Percentiles rank a stretch among this genome's conserved stretches.
Conservation (phyloP, 2,329 filamentous ascomycete genomes). For the Karstenula rhodostoma region DNA sequence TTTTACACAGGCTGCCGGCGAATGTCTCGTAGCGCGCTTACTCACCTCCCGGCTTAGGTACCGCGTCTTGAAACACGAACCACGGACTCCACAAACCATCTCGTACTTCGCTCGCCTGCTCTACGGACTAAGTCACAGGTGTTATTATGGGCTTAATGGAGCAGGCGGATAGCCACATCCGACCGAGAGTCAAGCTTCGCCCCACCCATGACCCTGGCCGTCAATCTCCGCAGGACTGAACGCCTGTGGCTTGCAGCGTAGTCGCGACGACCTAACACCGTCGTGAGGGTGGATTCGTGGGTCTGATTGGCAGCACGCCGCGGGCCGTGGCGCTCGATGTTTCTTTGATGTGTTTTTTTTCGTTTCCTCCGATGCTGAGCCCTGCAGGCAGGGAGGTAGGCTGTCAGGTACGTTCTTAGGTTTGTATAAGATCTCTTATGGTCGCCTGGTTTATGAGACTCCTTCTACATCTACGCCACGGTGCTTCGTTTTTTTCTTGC, state of each 20-base stretch:
- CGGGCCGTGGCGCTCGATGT: background rate
- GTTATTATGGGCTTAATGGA: conserved; percentile 18
- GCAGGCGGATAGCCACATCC: conserved; percentile 5
- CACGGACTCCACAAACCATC: conserved; percentile 2
- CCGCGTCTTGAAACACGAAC: conserved; percentile 6
- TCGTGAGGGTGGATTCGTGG: background rate
- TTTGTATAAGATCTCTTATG: conserved; percentile 14
- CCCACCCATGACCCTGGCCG: background rate
- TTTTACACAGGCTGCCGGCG: background rate
- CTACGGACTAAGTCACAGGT: background rate
- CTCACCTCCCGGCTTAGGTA: conserved; percentile 1
- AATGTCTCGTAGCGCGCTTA: background rate
- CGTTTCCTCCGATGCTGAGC: conserved; percentile 7
- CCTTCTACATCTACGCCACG: background rate
- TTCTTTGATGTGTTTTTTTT: background rate
- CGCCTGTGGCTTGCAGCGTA: background rate
- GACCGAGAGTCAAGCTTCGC: conserved; percentile 7
- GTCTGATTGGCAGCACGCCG: conserved; percentile 1
- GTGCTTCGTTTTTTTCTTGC: conserved; percentile 4
- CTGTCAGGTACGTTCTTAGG: background rate
- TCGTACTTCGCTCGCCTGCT: background rate
- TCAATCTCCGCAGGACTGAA: conserved; percentile 14
- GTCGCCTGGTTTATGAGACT: background rate
- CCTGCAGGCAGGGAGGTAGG: background rate
- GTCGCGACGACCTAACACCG: background rate